Evolutionary conservation across 306 rosid species (phyloP).

Genomic region (Alnus glutinosa): DNA sequence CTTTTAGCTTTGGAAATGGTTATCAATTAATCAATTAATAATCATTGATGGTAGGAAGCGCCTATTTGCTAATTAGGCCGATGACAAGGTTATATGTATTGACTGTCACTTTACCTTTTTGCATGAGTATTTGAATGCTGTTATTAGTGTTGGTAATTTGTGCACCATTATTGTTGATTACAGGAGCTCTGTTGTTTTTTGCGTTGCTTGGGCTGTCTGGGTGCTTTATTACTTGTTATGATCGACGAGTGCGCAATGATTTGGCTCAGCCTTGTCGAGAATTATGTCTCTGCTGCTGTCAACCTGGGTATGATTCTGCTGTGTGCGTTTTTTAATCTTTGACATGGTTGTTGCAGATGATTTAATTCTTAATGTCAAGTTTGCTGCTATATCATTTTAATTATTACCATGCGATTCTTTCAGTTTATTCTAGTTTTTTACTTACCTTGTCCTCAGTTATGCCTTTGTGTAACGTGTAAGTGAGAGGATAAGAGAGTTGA

Average conservation of each 20-base stretch:
- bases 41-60: neutral
- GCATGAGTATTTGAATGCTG: neutral
- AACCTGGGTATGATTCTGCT: conserved; percentile 77
- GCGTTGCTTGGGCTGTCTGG: conserved; percentile 97
- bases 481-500: neutral
- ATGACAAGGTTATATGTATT: neutral
- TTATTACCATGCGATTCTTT: neutral
- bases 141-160: conserved; percentile 10
- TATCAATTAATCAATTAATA: neutral
- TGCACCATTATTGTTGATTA: conserved; percentile 32
- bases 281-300: conserved; percentile 97
- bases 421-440: neutral
- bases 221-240: conserved; percentile 98
- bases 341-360: conserved; percentile 15
- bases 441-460: neutral
- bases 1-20: neutral
- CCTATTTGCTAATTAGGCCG: neutral
- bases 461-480: neutral
- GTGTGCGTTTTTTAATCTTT: conserved; percentile 10
- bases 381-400: conserved; percentile 1
- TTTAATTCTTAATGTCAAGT: conserved; percentile 15
- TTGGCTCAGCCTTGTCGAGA: conserved; percentile 99
- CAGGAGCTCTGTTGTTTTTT: conserved; percentile 94
- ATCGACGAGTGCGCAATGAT: conserved; percentile 94
- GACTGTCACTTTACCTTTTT: neutral